Base-by-base conservation (phyloP, 1,139 yeast species). In the Taphrina confusa region DNA sequence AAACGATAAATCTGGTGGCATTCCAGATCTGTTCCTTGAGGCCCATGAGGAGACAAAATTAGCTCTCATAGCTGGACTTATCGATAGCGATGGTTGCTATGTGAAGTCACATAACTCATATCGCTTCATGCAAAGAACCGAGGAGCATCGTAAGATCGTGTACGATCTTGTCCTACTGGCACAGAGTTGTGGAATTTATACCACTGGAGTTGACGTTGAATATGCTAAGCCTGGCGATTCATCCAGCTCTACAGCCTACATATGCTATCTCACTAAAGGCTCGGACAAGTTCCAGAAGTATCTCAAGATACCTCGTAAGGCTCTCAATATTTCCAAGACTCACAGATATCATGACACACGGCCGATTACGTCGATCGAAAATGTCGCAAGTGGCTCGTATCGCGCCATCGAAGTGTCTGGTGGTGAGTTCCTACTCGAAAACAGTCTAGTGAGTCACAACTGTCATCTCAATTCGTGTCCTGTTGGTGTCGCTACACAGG, bases 401-500 rank as follows among this genome's bases (percentile, higher is more conserved):
- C 37, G 37, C 6, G 37, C 37, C 4, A 33, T 33, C 37, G 37
- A 33, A 12, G 37, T 33, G n/a, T 33, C 37, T 5, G 37, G 37
- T 5, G 37, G 37, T 12, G 37, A 33, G 14, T 33, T 33, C 37
- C 37, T 12, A 18, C 37, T 33, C 14, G 37, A n/a, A 33, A 33
- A 33, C 37, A 33, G 37, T 12, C 14, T 33, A 18, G 37, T 33
- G 16, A 33, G n/a, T 12, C 37, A 33, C 37, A 33, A 33, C 14
- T 33, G 37, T 74, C 97, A 92, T 72, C 77, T 87, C 65, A 87
- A 89, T 75, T 83, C 96, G 47, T 92, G 98, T 76, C 96, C 98
- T 36, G 97, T 91, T 59, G 98, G 98, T 76, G 88, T 92, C 77
- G 98, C 98, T 50, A 92, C 98, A 40, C 98, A 92, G 75, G 97